Base-by-base conservation (phyloP, 148 eudicot genomes). In the Vaccinium darrowii region DNA sequence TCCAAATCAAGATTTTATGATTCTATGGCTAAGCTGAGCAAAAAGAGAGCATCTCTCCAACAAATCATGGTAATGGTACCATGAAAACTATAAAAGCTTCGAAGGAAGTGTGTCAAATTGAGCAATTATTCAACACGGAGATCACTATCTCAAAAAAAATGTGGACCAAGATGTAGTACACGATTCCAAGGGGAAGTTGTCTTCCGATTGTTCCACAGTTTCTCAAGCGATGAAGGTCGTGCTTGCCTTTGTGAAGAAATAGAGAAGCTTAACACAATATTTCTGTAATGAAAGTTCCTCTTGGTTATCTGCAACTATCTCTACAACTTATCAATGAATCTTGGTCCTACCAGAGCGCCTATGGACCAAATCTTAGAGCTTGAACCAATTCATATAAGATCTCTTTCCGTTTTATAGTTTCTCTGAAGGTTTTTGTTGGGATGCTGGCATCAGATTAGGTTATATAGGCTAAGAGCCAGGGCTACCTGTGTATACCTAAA, bases 11-110 rank as follows among this genome's bases (percentile, higher is more conserved):
- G 9, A 79, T 49, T 50, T 80, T 23, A 50, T 27, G 76, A 67
- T 58, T 13, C 50, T 43, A 16, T 39, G 71, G 58, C 69, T 47
- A 47, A 84, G 83, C 79, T 72, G 33, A 71, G 78, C 51, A 72
- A 18, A 52, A 49, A 82, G 36, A 72, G 58, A 50, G 9, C 75
- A 47, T 82, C 23, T 30, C 57, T 51, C 82, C 69, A 80, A 36
- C 8, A 56, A 57, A 56, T 30, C 67, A 79, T 79, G 67, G 33
- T 16, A 14, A 79, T 79, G 67, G 33, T 16, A 14, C 18, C 63
- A 12, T 53, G 63, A 54, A 78, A 53, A 53, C 43, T 52, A 78
- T n/a, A 6, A 53, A 79, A 23, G 54, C 23, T 27, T 60, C 73
- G 0, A 62, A 62, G 71, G 54, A 39, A 58, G 15, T 12, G 49